These are phyloP conservation scores for Talaromyces marneffei DNA, from an alignment of 2,329 filamentous ascomycete genomes.

Conservation along the genomic window DNA sequence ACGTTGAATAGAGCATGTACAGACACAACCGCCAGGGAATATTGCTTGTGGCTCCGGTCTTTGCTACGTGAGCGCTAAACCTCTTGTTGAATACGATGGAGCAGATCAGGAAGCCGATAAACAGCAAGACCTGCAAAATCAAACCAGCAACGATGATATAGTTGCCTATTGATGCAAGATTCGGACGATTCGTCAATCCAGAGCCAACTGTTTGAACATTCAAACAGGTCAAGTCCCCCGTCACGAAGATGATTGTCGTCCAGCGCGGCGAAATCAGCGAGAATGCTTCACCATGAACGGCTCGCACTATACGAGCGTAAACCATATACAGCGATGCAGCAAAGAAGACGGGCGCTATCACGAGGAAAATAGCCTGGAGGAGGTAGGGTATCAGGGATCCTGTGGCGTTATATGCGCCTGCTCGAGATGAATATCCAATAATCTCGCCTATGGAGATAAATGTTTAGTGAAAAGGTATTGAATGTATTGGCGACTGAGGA, in stretches of 20 bases:
- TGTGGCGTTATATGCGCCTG: slow-evolving; percentile 3
- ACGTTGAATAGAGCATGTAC: slow-evolving; percentile 9
- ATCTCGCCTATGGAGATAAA: not conserved
- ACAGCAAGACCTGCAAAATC: slow-evolving; percentile 5
- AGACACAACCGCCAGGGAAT: slow-evolving; percentile 4
- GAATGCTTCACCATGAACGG: not conserved
- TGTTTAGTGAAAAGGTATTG: not conserved
- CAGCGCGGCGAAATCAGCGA: slow-evolving; percentile 1
- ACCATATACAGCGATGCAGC: slow-evolving; percentile 10
- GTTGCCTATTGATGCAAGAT: not conserved
- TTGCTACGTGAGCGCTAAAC: not conserved
- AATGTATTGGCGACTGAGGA: not conserved
- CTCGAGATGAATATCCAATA: slow-evolving; percentile 8
- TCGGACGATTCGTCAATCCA: slow-evolving; percentile 2
- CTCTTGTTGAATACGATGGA: slow-evolving; percentile 7
- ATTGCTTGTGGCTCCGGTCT: not conserved
- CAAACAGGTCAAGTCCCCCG: slow-evolving; percentile 6
- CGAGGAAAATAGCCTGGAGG: slow-evolving; percentile 10
- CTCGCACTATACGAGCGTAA: slow-evolving; percentile 6
- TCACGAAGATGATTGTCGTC: slow-evolving; percentile 8
- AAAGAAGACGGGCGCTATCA: slow-evolving; percentile 8
- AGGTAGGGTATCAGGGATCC: slow-evolving; percentile 4
- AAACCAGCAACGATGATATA: slow-evolving; percentile 11
- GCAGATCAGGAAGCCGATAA: slow-evolving; percentile 4
- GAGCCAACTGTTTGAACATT: slow-evolving; percentile 2